phyloP scores from a whole-genome alignment of 768 basidiomycete species.

The Termitomyces titanicus region DNA sequence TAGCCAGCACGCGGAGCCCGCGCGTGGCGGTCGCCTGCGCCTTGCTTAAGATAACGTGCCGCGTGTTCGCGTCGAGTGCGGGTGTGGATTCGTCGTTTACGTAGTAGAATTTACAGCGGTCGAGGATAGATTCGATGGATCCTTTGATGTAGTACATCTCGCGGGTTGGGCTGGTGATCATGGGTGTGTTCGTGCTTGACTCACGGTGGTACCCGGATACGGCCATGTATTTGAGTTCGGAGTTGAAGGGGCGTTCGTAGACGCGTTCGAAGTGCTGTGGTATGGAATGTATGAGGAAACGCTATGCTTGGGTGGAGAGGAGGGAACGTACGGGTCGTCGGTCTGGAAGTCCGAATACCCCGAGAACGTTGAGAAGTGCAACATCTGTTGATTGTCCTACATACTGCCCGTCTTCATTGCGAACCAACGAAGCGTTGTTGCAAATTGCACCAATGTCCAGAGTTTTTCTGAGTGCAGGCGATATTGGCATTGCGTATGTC shows the following conservation, averaged over 20 bases:
- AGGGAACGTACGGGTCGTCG: slow-evolving; percentile 56
- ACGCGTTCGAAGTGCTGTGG: slow-evolving; percentile 61
- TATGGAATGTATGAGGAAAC: not conserved
- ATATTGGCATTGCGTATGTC: slow-evolving; percentile 34
- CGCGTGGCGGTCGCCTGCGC: slow-evolving; percentile 70
- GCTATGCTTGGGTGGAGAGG: not conserved
- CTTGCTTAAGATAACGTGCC: slow-evolving; percentile 62
- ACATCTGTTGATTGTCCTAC: slow-evolving; percentile 94
- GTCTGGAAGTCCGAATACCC: slow-evolving; percentile 64
- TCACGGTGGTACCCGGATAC: slow-evolving; percentile 70
- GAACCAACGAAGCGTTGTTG: slow-evolving; percentile 72
- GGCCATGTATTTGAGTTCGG: slow-evolving; percentile 92
- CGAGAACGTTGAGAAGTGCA: slow-evolving; percentile 78
- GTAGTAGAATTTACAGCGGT: slow-evolving; percentile 86
- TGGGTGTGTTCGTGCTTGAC: slow-evolving; percentile 8
- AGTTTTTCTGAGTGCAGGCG: slow-evolving; percentile 68
- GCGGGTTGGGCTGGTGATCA: slow-evolving; percentile 33
- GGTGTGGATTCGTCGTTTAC: slow-evolving; percentile 89
- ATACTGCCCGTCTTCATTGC: slow-evolving; percentile 66
- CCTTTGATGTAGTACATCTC: slow-evolving; percentile 93
- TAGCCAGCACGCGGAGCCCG: slow-evolving; percentile 84
- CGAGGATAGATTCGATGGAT: slow-evolving; percentile 83
- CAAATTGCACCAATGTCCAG: slow-evolving; percentile 85
- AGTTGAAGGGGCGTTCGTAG: slow-evolving; percentile 88
- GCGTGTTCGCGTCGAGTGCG: slow-evolving; percentile 63